These are phyloP conservation scores for Aspergillus sp. DNA, from an alignment of 2,329 filamentous ascomycete species.

Conservation along the genomic window DNA sequence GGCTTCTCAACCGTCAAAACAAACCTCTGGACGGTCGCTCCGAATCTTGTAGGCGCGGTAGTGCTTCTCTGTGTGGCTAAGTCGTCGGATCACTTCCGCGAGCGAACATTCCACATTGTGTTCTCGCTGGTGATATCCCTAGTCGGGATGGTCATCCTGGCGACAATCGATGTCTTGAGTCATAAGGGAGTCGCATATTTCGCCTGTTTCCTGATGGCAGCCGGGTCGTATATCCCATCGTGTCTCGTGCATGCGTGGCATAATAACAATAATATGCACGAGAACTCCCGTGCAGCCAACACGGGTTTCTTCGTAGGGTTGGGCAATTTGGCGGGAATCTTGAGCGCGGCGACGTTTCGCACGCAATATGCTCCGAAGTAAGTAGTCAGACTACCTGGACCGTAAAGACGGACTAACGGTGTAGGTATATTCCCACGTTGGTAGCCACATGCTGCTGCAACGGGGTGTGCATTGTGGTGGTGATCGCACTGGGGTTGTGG, in stretches of 20 bases:
- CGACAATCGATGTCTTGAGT: slow-evolving; percentile 44
- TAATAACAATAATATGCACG: slow-evolving; percentile 56
- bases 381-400: not conserved
- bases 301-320: slow-evolving; percentile 52
- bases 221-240: slow-evolving; percentile 48
- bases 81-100: slow-evolving; percentile 48
- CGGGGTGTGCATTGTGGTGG: slow-evolving; percentile 44
- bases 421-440: slow-evolving; percentile 50
- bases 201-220: slow-evolving; percentile 52
- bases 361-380: slow-evolving; percentile 50
- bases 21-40: slow-evolving; percentile 53
- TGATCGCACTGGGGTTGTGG: slow-evolving; percentile 45
- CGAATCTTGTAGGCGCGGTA: slow-evolving; percentile 51
- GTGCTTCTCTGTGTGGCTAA: slow-evolving; percentile 49
- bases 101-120: slow-evolving; percentile 51
- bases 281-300: slow-evolving; percentile 52
- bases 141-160: slow-evolving; percentile 48
- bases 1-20: slow-evolving; percentile 50
- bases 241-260: slow-evolving; percentile 54
- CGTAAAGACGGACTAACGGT: not conserved
- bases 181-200: slow-evolving; percentile 53
- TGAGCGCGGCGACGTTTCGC: slow-evolving; percentile 50
- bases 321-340: slow-evolving; percentile 52
- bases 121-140: slow-evolving; percentile 44
- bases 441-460: slow-evolving; percentile 48